Evolutionary conservation across 2,329 filamentous ascomycete species (phyloP), one percentile per base, ranked within the genome.

Genomic region (Aspergillus thermomutatus): DNA sequence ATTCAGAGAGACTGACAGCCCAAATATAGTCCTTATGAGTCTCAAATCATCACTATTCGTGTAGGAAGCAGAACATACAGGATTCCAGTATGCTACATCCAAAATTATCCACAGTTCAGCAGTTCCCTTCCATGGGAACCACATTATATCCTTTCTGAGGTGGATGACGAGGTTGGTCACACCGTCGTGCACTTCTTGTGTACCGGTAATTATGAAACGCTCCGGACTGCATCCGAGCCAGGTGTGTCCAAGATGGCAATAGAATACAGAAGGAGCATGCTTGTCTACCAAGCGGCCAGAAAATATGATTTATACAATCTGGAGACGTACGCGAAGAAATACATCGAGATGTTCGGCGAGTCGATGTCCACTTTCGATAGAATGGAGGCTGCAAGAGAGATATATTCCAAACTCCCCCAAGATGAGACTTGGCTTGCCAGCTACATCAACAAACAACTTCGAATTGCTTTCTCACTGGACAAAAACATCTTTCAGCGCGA

Each of bases 141-240:
- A 19, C 5, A 41, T 41, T n/a, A 41, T 19, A 41, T 5, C 9
- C 37, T 41, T 41, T 14, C 9, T n/a, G 28, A 72, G 70, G 57
- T 64, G 75, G 14, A 63, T 28, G 60, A 60, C 23, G 60, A 60
- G 50, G 34, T 45, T 17, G 57, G 60, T 7, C 57, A 64, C 37
- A 63, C 62, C 6, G 45, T 64, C 21, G 49, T 64, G n/a, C 57
- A 63, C 56, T 64, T 63, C 34, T 31, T 63, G 9, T 60, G 58
- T 34, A 55, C 57, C 3, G 60, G 58, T 7, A 34, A 41, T 3
- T 64, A 63, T 37, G 54, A 64, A 53, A 64, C 57, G 3, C 54
- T 59, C 5, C 14, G 41, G 5, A 52, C 21, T 28, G 31, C 53
- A 43, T 23, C 47, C 31, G 49, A 55, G n/a, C 21, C 45, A 27